phyloP scores from a whole-genome alignment of 352 stramenopile genomes.

The Hyaloperonospora arabidopsidis region DNA sequence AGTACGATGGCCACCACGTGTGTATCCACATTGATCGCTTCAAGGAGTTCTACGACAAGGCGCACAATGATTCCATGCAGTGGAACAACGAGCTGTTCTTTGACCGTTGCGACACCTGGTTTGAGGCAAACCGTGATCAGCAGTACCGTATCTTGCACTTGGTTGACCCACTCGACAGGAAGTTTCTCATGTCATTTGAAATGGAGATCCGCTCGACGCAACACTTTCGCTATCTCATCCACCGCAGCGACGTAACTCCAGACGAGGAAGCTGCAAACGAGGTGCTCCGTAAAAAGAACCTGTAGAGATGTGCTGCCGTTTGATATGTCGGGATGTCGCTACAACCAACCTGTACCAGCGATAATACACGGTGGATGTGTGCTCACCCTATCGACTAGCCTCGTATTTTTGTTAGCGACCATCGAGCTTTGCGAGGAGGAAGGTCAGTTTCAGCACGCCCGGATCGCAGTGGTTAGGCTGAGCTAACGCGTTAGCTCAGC shows the following conservation, averaged over 20 bases:
- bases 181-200: slow-evolving; percentile 59
- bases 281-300: slow-evolving; percentile 47
- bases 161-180: slow-evolving; percentile 53
- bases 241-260: slow-evolving; percentile 43
- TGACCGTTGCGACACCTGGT: slow-evolving; percentile 62
- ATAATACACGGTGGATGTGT: too few species aligned
- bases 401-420: too few species aligned
- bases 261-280: slow-evolving; percentile 51
- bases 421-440: too few species aligned
- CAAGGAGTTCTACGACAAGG: slow-evolving; percentile 53
- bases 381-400: too few species aligned
- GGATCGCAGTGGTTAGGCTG: too few species aligned
- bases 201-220: slow-evolving; percentile 63
- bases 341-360: too few species aligned
- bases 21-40: slow-evolving; percentile 72
- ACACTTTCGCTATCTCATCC: slow-evolving; percentile 63
- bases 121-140: slow-evolving; percentile 52
- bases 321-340: neutral
- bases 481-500: too few species aligned
- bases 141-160: slow-evolving; percentile 69
- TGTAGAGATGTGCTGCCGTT: slow-evolving; percentile 27
- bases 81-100: slow-evolving; percentile 74
- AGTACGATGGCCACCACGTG: slow-evolving; percentile 70
- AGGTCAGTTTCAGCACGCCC: too few species aligned
- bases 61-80: slow-evolving; percentile 48